Percentiles rank a stretch among this genome's conserved stretches.
Evolutionary conservation across 352 stramenopile species (phyloP).

Genomic region (Globisporangium takayamanum): DNA sequence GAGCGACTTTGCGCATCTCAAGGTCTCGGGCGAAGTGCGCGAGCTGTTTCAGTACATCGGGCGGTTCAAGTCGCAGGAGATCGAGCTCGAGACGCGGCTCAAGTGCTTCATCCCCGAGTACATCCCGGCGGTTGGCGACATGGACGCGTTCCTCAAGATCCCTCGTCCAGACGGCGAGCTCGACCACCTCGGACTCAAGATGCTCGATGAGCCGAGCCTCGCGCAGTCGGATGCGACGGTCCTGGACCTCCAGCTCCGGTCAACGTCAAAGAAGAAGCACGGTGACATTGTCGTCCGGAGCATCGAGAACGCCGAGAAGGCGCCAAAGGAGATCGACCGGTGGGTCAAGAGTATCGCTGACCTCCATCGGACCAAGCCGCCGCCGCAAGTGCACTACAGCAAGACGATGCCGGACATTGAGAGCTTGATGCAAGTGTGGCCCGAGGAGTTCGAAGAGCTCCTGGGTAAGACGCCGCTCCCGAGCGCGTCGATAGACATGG

Average conservation of each 20-base stretch:
- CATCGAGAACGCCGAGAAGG: constrained; percentile 93
- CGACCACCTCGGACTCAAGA: constrained; percentile 90
- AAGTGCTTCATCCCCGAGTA: constrained; percentile 97
- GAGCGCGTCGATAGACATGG: constrained; percentile 86
- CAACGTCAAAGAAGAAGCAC: constrained; percentile 93
- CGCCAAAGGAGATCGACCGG: constrained; percentile 89
- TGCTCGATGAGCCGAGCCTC: constrained; percentile 91
- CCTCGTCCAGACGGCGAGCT: constrained; percentile 86
- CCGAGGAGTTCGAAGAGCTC: constrained; percentile 81
- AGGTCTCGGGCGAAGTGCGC: constrained; percentile 86
- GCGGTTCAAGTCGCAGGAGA: constrained; percentile 93
- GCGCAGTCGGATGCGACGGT: constrained; percentile 93
- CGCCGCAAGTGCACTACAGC: constrained; percentile 90
- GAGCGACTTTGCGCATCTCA: constrained; percentile 81
- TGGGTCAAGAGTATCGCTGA: constrained; percentile 96
- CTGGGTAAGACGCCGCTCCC: constrained; percentile 67
- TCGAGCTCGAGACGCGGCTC: constrained; percentile 92
- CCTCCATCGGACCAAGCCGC: constrained; percentile 90
- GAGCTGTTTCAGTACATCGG: constrained; percentile 94
- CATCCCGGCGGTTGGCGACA: constrained; percentile 94
- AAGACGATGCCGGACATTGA: constrained; percentile 94
- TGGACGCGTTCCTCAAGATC: constrained; percentile 96
- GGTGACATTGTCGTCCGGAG: constrained; percentile 88
- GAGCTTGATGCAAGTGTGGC: constrained; percentile 91
- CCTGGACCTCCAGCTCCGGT: constrained; percentile 92